Percentiles rank a stretch among this genome's conserved stretches.
Conservation (phyloP, 352 stramenopile species). For the Pythium coloratum region DNA sequence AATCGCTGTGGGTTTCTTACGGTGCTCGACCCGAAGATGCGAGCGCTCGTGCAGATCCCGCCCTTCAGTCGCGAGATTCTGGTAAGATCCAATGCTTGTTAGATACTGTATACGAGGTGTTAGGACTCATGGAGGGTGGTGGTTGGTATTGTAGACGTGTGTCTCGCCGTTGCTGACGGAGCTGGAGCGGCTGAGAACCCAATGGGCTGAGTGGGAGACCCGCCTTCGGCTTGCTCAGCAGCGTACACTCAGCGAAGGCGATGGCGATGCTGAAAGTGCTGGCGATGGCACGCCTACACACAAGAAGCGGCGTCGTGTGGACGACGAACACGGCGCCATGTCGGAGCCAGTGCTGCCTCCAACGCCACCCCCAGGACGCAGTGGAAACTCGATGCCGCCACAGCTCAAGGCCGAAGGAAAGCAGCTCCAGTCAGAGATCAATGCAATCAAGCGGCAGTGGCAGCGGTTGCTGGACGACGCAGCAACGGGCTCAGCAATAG, state of each 20-base stretch:
- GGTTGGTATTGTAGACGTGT: not conserved
- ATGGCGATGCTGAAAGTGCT: not conserved
- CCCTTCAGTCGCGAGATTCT: slow-evolving; percentile 29
- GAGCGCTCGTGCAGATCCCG: slow-evolving; percentile 23
- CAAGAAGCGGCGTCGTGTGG: slow-evolving; percentile 6
- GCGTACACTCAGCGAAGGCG: not conserved
- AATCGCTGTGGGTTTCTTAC: slow-evolving; percentile 34
- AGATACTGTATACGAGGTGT: not conserved
- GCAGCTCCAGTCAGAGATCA: slow-evolving; percentile 12
- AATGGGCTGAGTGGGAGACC: slow-evolving; percentile 18
- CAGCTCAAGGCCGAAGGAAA: slow-evolving; percentile 16
- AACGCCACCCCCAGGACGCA: not conserved
- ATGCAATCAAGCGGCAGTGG: slow-evolving; percentile 19
- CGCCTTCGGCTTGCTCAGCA: slow-evolving; percentile 3
- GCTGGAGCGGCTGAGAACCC: slow-evolving; percentile 4
- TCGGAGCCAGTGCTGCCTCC: slow-evolving; percentile 5
- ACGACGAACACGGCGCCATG: not conserved
- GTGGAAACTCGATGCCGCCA: not conserved
- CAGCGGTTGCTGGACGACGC: slow-evolving; percentile 22
- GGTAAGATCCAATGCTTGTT: slow-evolving; percentile 10
- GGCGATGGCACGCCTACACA: not conserved
- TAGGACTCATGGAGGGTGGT: not conserved
- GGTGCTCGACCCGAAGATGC: slow-evolving; percentile 28
- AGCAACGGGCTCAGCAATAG: not conserved
- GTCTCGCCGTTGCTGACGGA: slow-evolving; percentile 1